phyloP scores from a whole-genome alignment of 1,139 yeast genomes.

The Scheffersomyces lignicola region DNA sequence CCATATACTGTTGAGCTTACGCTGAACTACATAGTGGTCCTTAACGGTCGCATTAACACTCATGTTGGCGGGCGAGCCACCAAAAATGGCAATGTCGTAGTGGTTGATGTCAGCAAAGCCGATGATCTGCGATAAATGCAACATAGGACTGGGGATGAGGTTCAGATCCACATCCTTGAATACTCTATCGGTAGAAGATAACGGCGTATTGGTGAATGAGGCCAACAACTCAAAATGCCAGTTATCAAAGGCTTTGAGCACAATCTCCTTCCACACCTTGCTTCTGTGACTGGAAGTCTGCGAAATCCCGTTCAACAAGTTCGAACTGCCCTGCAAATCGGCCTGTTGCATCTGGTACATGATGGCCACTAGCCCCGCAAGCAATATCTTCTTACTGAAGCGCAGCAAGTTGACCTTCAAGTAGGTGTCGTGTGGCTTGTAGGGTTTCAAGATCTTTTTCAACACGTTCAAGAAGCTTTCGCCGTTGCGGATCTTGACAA shows the following conservation, averaged over 20 bases:
- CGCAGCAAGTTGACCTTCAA: slow-evolving; percentile 18
- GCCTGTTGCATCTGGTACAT: slow-evolving; percentile 75
- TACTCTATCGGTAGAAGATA: slow-evolving; percentile 70
- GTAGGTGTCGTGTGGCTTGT: slow-evolving; percentile 14
- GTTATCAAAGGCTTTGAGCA: slow-evolving; percentile 61
- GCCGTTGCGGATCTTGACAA: slow-evolving; percentile 19
- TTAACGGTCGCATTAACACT: slow-evolving; percentile 64
- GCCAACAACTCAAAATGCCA: slow-evolving; percentile 43
- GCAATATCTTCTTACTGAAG: slow-evolving; percentile 64
- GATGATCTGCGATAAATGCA: slow-evolving; percentile 72
- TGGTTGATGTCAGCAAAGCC: slow-evolving; percentile 65
- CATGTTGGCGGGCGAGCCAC: slow-evolving; percentile 84
- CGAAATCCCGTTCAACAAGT: slow-evolving; percentile 36
- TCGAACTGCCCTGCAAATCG: slow-evolving; percentile 55
- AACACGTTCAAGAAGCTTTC: slow-evolving; percentile 37
- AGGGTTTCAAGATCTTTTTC: slow-evolving; percentile 32
- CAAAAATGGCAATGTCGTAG: slow-evolving; percentile 73
- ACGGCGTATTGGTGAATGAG: slow-evolving; percentile 48
- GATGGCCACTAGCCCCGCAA: slow-evolving; percentile 71
- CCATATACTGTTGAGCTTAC: slow-evolving; percentile 55
- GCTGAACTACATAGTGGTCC: slow-evolving; percentile 54
- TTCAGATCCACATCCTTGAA: slow-evolving; percentile 45
- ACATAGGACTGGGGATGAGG: slow-evolving; percentile 48
- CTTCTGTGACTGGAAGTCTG: slow-evolving; percentile 21
- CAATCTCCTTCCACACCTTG: slow-evolving; percentile 62